These are phyloP conservation scores for Suhomyces bolitotheri DNA, from an alignment of 1,139 yeast genomes.

Conservation along the genomic window DNA sequence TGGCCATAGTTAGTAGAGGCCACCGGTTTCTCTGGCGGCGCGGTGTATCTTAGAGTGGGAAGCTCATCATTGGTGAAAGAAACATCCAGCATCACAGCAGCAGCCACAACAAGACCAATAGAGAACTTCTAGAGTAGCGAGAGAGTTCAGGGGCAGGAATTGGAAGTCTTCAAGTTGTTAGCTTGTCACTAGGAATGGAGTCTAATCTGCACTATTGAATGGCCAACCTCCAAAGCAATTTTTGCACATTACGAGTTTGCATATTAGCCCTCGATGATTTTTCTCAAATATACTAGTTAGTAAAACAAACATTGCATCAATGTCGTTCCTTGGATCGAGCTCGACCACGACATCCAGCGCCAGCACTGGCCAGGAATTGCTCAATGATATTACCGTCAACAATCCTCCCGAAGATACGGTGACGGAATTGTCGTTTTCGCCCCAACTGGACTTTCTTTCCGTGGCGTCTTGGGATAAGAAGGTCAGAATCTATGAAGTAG, in stretches of 20 bases:
- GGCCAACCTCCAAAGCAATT: too few species aligned
- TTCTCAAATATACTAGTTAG: not conserved
- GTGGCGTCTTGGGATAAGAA: slow-evolving; percentile 96
- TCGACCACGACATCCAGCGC: slow-evolving; percentile 22
- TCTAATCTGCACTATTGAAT: too few species aligned
- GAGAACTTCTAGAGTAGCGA: too few species aligned
- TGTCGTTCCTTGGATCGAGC: slow-evolving; percentile 32
- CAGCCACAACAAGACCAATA: too few species aligned
- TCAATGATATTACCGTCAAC: slow-evolving; percentile 72
- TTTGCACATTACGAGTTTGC: not conserved
- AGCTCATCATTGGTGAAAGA: slow-evolving; percentile 7
- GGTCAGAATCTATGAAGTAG: slow-evolving; percentile 88
- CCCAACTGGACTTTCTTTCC: slow-evolving; percentile 80
- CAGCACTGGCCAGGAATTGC: slow-evolving; percentile 67
- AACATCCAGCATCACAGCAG: not conserved
- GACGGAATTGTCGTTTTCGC: slow-evolving; percentile 86
- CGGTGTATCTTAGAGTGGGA: slow-evolving; percentile 8
- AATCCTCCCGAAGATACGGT: slow-evolving; percentile 93
- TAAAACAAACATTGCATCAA: slow-evolving; percentile 8
- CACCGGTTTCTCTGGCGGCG: slow-evolving; percentile 2
- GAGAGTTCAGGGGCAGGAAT: too few species aligned
- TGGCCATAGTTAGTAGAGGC: not conserved
- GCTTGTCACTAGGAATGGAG: too few species aligned
- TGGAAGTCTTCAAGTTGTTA: too few species aligned
- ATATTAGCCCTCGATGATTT: slow-evolving; percentile 1